Conservation (phyloP, 352 stramenopile species). For the Globisporangium yorkense region DNA sequence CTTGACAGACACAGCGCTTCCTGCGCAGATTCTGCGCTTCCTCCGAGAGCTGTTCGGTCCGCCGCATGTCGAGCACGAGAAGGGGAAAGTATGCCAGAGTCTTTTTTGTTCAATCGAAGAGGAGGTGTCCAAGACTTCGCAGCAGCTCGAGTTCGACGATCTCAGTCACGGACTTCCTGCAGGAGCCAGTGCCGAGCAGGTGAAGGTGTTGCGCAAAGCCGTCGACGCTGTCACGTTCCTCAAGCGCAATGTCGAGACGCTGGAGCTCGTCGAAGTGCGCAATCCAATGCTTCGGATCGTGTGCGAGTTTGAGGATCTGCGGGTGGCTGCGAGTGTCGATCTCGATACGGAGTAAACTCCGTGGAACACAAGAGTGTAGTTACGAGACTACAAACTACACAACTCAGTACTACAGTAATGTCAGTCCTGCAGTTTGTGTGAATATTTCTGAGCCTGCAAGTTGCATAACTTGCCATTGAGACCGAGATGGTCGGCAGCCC, state of each 20-base stretch:
- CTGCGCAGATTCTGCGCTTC: slow-evolving; percentile 23
- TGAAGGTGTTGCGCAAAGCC: slow-evolving; percentile 16
- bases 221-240: slow-evolving; percentile 18
- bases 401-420: no score
- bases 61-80: slow-evolving; percentile 35
- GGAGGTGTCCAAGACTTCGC: slow-evolving; percentile 40
- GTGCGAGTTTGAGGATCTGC: slow-evolving; percentile 50
- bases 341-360: background rate
- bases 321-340: background rate
- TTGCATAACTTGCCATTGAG: no score
- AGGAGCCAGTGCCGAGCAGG: slow-evolving; percentile 29
- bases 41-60: slow-evolving; percentile 26
- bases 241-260: slow-evolving; percentile 22
- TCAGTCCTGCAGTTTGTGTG: no score
- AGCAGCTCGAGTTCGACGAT: slow-evolving; percentile 55
- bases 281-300: slow-evolving; percentile 28
- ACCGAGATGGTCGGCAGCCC: background rate
- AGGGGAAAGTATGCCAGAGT: slow-evolving; percentile 36
- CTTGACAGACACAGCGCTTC: slow-evolving; percentile 20
- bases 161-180: slow-evolving; percentile 30
- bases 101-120: slow-evolving; percentile 54
- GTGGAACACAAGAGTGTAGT: no score
- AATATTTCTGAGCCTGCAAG: no score
- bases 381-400: no score
- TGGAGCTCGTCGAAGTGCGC: slow-evolving; percentile 40